Conservation (phyloP, 2,329 filamentous ascomycete genomes). For the Cephalotrichum gorgonifer region DNA sequence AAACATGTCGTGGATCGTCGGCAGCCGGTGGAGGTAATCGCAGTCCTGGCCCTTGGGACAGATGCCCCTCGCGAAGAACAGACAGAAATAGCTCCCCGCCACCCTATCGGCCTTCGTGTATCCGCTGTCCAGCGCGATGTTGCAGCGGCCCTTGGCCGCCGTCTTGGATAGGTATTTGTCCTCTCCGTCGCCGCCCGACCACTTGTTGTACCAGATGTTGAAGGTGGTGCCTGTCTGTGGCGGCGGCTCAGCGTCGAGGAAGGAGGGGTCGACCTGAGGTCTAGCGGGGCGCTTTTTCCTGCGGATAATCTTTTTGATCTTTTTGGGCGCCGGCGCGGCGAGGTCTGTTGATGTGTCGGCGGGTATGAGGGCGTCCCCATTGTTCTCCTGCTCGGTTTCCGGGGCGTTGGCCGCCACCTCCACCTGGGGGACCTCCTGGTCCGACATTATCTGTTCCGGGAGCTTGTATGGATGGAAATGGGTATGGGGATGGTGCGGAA, state of each 20-base stretch:
- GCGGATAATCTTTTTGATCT: slow-evolving; percentile 69
- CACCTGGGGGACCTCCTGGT: slow-evolving; percentile 18
- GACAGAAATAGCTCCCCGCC: slow-evolving; percentile 78
- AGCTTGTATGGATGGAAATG: not conserved
- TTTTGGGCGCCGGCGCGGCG: slow-evolving; percentile 43
- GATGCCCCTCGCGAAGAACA: slow-evolving; percentile 77
- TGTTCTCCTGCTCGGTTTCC: slow-evolving; percentile 12
- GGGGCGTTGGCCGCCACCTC: slow-evolving; percentile 13
- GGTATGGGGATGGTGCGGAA: not conserved
- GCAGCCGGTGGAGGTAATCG: slow-evolving; percentile 84
- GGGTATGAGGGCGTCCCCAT: slow-evolving; percentile 20
- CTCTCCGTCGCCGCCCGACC: slow-evolving; percentile 89
- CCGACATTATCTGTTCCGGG: slow-evolving; percentile 17
- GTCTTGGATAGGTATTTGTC: slow-evolving; percentile 81
- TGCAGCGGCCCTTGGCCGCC: slow-evolving; percentile 76
- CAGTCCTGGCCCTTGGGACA: slow-evolving; percentile 87
- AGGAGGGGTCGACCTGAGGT: slow-evolving; percentile 78
- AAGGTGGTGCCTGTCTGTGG: slow-evolving; percentile 91
- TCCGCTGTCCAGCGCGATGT: slow-evolving; percentile 67
- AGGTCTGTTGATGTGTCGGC: slow-evolving; percentile 33
- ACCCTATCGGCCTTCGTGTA: slow-evolving; percentile 71
- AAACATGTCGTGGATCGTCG: slow-evolving; percentile 78
- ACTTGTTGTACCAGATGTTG: slow-evolving; percentile 99
- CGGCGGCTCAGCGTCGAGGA: slow-evolving; percentile 73
- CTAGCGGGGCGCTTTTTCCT: slow-evolving; percentile 85